Conservation (phyloP, 495 filamentous ascomycete genomes). For the Xanthoparmelia taractica region DNA sequence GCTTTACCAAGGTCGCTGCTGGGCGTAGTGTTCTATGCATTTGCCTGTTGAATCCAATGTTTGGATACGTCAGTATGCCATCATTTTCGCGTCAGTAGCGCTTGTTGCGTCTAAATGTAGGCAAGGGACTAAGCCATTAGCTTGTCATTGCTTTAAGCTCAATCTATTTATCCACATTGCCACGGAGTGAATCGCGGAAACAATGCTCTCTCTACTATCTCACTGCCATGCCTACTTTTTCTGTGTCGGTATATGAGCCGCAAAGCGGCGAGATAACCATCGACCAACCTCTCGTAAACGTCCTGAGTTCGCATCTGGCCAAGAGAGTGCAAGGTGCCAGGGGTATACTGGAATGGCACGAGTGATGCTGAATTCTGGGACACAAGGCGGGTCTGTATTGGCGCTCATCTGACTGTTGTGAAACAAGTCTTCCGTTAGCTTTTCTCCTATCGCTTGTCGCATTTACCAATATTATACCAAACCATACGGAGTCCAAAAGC, state of each 20-base stretch:
- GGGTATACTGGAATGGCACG: not conserved
- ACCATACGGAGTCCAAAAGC: too few relatives aligned
- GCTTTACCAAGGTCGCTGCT: not conserved
- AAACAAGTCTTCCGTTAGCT: not conserved
- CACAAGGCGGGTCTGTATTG: not conserved
- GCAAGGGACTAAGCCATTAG: not conserved
- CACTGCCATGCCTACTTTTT: not conserved
- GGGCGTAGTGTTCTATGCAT: not conserved
- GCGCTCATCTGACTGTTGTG: not conserved
- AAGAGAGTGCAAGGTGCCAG: not conserved
- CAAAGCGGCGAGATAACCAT: too few relatives aligned
- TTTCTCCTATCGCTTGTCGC: not conserved
- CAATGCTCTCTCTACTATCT: not conserved
- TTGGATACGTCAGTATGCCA: slow-evolving; percentile 11
- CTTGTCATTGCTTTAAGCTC: not conserved
- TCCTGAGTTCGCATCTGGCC: not conserved
- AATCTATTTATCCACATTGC: not conserved
- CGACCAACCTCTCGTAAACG: not conserved
- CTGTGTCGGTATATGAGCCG: too few relatives aligned
- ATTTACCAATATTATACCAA: too few relatives aligned
- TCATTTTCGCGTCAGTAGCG: slow-evolving; percentile 12
- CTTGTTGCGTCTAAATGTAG: not conserved
- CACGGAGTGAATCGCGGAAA: not conserved
- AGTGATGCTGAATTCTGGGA: not conserved
- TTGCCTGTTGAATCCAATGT: not conserved